Evolutionary conservation across 768 basidiomycete genomes (phyloP).

Genomic region (Rhizopogon sp.): DNA sequence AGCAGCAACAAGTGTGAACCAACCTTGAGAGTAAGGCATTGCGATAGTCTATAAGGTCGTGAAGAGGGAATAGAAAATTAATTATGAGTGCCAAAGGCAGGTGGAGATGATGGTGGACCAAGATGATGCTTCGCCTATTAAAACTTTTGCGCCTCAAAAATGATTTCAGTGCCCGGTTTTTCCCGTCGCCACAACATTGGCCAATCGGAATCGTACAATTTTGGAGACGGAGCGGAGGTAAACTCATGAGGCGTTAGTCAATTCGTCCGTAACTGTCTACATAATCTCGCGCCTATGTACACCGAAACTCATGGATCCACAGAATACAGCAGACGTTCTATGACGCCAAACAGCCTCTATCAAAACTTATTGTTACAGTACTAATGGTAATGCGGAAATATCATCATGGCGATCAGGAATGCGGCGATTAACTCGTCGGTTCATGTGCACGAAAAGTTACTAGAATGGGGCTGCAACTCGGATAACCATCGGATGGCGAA

Average conservation of each 20-base stretch:
- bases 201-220: constrained; percentile 16
- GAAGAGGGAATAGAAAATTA: constrained; percentile 1
- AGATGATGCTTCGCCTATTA: neutral
- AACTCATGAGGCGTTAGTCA: neutral
- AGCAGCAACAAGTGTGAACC: constrained; percentile 10
- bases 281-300: neutral
- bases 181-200: constrained; percentile 10
- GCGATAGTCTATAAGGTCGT: constrained; percentile 5
- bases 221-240: neutral
- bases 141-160: constrained; percentile 12
- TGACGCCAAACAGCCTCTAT: neutral
- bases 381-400: neutral
- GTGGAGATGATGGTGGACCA: constrained; percentile 4
- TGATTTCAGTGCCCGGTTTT: constrained; percentile 23
- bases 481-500: constrained; percentile 25
- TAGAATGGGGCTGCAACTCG: constrained; percentile 6
- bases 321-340: neutral
- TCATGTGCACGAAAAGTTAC: neutral
- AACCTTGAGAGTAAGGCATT: constrained; percentile 43
- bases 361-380: neutral
- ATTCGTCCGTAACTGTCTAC: neutral
- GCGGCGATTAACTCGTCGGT: neutral
- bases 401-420: neutral
- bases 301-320: neutral
- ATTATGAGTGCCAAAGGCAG: constrained; percentile 5